Evolutionary conservation across 208 protist species (phyloP), one percentile per base, ranked within the genome.

Genomic region (Leishmania braziliensis): DNA sequence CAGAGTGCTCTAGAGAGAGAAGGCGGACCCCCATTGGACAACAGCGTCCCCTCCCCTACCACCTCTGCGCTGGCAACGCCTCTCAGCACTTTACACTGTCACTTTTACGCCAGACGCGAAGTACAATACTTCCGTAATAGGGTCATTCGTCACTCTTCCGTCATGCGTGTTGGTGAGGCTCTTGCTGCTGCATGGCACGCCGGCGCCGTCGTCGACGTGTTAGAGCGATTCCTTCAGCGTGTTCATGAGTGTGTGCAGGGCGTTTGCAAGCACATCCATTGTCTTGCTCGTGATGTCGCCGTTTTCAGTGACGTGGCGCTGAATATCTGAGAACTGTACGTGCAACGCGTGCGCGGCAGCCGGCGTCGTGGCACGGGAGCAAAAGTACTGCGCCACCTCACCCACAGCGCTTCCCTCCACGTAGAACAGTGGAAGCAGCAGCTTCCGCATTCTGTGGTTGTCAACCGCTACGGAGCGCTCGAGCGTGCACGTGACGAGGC

Each of bases 351-450:
- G 68, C 29, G 79, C 54, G 26, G 83, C 78, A 2, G 70, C 63
- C 2, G 80, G 80, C 0, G 75, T 78, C 23, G 68, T 82, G 53
- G 78, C 81, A 16, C 87, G 84, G 0, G 75, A 66, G 76, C 80
- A 70, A 71, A 86, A 90, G 54, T 88, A 90, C 33, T 82, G 70
- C 50, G 75, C 78, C 70, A 90, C 87, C 62, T 79, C 81, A 3
- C 29, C 36, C 29, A 88, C 66, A 54, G 82, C 80, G 10, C 6
- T 56, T 5, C 84, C 87, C 70, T 90, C 87, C 9, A 84, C 83
- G 29, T 81, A 80, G 43, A 90, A 78, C n/a, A 87, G 43, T 5
- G 78, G 66, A 29, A 73, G 82, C 36, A 90, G 77, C 80, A 90
- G 33, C 75, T 79, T 84, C 2, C 84, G 78, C 65, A 88, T 65